Evolutionary conservation across 345 rosid species (phyloP).

Genomic region (Rhizophora mangle): DNA sequence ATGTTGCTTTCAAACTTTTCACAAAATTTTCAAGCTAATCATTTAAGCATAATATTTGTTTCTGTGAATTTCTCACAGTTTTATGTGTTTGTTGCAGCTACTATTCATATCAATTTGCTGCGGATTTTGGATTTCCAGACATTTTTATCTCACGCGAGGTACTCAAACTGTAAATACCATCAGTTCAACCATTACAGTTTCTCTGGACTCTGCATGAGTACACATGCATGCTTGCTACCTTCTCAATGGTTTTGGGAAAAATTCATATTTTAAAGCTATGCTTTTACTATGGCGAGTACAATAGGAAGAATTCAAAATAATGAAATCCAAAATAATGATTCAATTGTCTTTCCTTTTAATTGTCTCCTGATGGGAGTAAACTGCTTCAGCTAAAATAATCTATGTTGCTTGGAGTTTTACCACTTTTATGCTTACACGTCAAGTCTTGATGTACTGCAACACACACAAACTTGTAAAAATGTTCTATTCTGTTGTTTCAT

Average conservation of each 20-base stretch:
- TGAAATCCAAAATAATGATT: too few relatives aligned
- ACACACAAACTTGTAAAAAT: background rate
- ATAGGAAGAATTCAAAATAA: too few relatives aligned
- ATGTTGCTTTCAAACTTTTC: background rate
- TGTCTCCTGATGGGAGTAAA: background rate
- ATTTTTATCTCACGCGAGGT: constrained; percentile 98
- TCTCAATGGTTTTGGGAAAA: background rate
- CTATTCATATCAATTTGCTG: constrained; percentile 76
- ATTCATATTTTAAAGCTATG: background rate
- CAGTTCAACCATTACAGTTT: background rate
- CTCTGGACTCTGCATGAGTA: background rate
- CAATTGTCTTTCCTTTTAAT: too few relatives aligned
- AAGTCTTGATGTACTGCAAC: background rate
- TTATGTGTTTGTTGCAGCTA: constrained; percentile 47
- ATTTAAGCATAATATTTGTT: background rate
- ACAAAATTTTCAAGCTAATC: background rate
- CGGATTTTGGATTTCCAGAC: constrained; percentile 83
- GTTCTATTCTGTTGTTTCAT: background rate
- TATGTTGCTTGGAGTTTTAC: background rate
- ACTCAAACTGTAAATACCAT: constrained; percentile 16
- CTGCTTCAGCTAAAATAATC: background rate
- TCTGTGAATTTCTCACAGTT: background rate
- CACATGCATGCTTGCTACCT: background rate
- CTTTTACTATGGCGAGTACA: too few relatives aligned
- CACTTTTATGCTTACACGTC: too few relatives aligned